Evolutionary conservation across 169 alveolate genomes (phyloP).

Genomic region (Babesia ovis): DNA sequence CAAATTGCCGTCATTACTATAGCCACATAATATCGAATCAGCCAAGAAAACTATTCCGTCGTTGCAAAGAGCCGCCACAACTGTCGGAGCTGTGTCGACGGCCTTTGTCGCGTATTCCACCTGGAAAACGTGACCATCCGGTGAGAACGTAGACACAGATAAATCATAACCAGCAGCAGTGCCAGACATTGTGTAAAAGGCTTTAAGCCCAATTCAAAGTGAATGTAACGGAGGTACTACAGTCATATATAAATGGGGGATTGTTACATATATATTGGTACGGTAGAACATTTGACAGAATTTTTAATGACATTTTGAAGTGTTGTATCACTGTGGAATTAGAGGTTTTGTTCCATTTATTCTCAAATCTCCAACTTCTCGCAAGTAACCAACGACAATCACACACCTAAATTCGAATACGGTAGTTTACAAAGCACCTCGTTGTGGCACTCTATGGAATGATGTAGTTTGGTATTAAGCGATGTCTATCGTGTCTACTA

Average conservation of each 20-base stretch:
- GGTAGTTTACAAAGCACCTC: too few species aligned
- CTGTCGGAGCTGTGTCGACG: constrained; percentile 89
- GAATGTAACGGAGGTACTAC: background rate
- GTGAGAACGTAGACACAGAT: constrained; percentile 94
- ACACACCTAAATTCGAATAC: too few species aligned
- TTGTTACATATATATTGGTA: background rate
- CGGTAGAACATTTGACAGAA: too few species aligned
- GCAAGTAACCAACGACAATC: too few species aligned
- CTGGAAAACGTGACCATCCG: constrained; percentile 95
- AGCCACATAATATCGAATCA: constrained; percentile 65
- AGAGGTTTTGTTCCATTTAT: too few species aligned
- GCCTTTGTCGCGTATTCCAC: constrained; percentile 95
- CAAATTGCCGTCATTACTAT: constrained; percentile 14
- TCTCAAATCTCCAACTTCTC: too few species aligned
- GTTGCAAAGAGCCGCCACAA: constrained; percentile 85
- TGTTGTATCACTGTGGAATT: too few species aligned
- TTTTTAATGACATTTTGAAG: too few species aligned
- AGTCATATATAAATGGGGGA: constrained; percentile 13
- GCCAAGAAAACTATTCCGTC: constrained; percentile 91
- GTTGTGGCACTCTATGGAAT: too few species aligned
- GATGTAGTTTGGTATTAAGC: too few species aligned
- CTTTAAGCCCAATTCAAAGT: background rate
- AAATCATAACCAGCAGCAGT: constrained; percentile 90
- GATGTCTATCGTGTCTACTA: too few species aligned
- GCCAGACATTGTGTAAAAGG: constrained; percentile 80